Evolutionary conservation across 768 basidiomycete genomes (phyloP), one percentile per base, ranked within the genome.

Genomic region (Tricholoma terreum): DNA sequence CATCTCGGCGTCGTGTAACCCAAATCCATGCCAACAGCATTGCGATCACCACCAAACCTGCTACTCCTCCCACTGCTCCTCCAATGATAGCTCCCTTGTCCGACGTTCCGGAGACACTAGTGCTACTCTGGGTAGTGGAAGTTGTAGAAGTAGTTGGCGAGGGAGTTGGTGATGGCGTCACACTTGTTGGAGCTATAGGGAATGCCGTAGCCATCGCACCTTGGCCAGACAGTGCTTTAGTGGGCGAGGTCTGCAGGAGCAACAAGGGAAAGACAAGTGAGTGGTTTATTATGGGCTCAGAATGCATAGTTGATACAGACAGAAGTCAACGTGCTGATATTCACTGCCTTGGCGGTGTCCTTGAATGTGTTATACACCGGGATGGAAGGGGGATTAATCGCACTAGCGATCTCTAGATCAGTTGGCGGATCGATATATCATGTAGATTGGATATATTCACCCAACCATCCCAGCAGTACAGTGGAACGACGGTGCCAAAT

Each of bases 391-490:
- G 74, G 69, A 56, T 77, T 77, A 46, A 77, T 77, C 9, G 58
- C 73, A 6, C 76, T 76, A 50, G 10, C 30, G 4, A 8, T 19
- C 31, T 6, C 9, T 35, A 50, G 35, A 55, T 24, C 27, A 15
- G 51, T 46, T 22, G 40, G 48, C 31, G 24, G 35, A 22, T 21
- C 10, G 31, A 22, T 11, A 22, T 7, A 14, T 15, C n/a, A 8
- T 11, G 10, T 49, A n/a, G 4, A 30, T 11, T 14, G 27, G 43
- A n/a, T 31, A 7, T 7, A 66, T 72, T 60, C 57, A 75, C 75
- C 75, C 76, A 34, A 76, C 77, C 74, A 75, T 77, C 22, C 74
- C 74, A 4, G 71, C 59, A n/a, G 61, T 60, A 63, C 77, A 79
- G 53, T 77, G 77, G 15, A 69, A 69, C 9, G 61, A 46, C 3